Conservation (phyloP, 805 yeast species). For the Saturnispora gosingensis region DNA sequence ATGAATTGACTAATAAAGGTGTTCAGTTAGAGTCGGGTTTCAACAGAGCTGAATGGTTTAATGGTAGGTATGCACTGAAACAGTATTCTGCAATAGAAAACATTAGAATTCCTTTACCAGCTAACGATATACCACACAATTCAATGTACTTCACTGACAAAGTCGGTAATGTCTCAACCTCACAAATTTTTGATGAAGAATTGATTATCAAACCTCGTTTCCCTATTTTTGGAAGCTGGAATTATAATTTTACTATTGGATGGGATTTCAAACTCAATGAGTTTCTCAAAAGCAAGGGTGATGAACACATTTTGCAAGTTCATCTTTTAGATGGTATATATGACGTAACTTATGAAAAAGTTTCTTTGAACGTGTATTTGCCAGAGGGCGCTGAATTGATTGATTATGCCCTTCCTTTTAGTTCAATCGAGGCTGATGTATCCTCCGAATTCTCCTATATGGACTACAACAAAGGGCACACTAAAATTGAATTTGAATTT, state of each 20-base stretch:
- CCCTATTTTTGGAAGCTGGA: slow-evolving; percentile 97
- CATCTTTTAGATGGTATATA: slow-evolving; percentile 68
- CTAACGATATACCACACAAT: slow-evolving; percentile 38
- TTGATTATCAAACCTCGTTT: slow-evolving; percentile 72
- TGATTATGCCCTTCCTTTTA: slow-evolving; percentile 49
- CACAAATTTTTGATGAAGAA: slow-evolving; percentile 34
- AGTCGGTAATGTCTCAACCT: slow-evolving; percentile 89
- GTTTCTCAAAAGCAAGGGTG: slow-evolving; percentile 40
- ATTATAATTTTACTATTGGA: slow-evolving; percentile 91
- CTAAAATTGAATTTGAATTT: slow-evolving; percentile 54
- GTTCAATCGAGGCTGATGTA: slow-evolving; percentile 25
- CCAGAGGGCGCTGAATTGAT: slow-evolving; percentile 77
- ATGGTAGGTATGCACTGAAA: slow-evolving; percentile 40
- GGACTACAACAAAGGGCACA: slow-evolving; percentile 72
- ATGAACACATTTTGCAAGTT: slow-evolving; percentile 49
- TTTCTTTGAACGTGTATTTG: slow-evolving; percentile 52
- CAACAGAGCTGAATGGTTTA: slow-evolving; percentile 71
- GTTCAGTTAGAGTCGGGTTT: slow-evolving; percentile 64
- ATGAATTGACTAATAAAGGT: slow-evolving; percentile 69
- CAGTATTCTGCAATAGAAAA: slow-evolving; percentile 53
- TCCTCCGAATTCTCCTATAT: slow-evolving; percentile 43
- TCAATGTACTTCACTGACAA: slow-evolving; percentile 69
- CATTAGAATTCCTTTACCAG: slow-evolving; percentile 47
- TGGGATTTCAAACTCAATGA: slow-evolving; percentile 60
- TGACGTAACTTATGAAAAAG: slow-evolving; percentile 57